These are phyloP conservation scores for Scytalidium lignicola DNA, from an alignment of 2,329 filamentous ascomycete species.

Conservation along the genomic window DNA sequence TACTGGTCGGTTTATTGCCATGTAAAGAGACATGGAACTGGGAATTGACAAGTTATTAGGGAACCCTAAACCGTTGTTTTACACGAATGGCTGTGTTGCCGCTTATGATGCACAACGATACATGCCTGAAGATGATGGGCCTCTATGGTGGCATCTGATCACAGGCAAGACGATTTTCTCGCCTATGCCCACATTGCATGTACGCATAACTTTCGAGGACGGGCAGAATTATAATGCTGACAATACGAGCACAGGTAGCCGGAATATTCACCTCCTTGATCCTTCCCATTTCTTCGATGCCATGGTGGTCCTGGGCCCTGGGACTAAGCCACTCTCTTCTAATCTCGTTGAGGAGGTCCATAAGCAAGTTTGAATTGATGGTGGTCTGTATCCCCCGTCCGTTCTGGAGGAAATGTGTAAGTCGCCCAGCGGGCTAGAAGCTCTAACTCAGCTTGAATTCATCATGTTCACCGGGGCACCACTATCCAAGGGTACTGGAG, in stretches of 20 bases:
- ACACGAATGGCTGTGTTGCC: background rate
- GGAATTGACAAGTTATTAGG: background rate
- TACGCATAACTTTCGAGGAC: background rate
- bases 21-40: too few relatives aligned
- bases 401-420: background rate
- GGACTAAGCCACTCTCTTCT: background rate
- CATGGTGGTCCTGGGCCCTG: background rate
- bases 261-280: slow-evolving; percentile 3
- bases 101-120: background rate
- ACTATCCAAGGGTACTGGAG: background rate
- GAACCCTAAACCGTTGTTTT: background rate
- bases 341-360: background rate
- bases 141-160: background rate
- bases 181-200: slow-evolving; percentile 1
- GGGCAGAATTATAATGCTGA: background rate
- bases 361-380: background rate
- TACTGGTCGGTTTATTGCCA: slow-evolving; percentile 7
- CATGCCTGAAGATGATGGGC: background rate
- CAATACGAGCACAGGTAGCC: background rate
- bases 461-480: background rate
- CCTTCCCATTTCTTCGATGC: background rate
- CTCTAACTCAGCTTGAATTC: background rate
- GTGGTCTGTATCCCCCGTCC: background rate
- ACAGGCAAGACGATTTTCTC: background rate
- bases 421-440: background rate